Percentiles rank a stretch among this genome's conserved stretches.
Conservation (phyloP, 495 filamentous ascomycete genomes). For the Choiromyces venosus region DNA sequence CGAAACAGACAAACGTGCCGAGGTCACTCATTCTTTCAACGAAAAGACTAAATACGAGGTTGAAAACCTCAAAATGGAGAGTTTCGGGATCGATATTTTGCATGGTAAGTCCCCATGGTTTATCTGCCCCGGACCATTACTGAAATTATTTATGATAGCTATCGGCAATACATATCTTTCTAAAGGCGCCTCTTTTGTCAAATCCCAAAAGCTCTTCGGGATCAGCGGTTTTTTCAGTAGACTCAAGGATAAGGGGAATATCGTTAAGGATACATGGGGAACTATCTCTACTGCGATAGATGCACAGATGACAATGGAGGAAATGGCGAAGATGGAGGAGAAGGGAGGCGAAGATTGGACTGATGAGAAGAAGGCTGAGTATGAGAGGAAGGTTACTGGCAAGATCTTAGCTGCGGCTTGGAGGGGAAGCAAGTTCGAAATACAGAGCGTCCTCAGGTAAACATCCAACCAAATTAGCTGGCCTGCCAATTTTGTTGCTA, state of each 20-base stretch:
- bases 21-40: slow-evolving; percentile 83
- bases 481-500: background rate
- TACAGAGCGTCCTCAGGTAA: slow-evolving; percentile 88
- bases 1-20: slow-evolving; percentile 81
- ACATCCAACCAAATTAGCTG: background rate
- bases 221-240: slow-evolving; percentile 89
- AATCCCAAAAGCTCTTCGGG: slow-evolving; percentile 93
- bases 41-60: slow-evolving; percentile 92
- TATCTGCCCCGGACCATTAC: background rate
- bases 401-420: slow-evolving; percentile 98
- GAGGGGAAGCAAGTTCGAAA: slow-evolving; percentile 96
- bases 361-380: slow-evolving; percentile 95
- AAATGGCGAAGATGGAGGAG: slow-evolving; percentile 95
- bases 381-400: slow-evolving; percentile 87
- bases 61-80: slow-evolving; percentile 98
- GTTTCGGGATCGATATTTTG: slow-evolving; percentile 92
- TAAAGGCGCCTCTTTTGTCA: slow-evolving; percentile 80
- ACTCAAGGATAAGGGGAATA: slow-evolving; percentile 91
- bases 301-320: slow-evolving; percentile 96
- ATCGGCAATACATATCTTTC: slow-evolving; percentile 83
- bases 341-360: slow-evolving; percentile 97
- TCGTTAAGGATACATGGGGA: slow-evolving; percentile 97
- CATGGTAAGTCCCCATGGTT: slow-evolving; percentile 48
- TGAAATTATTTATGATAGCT: slow-evolving; percentile 46
- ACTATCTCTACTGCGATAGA: slow-evolving; percentile 97